Evolutionary conservation across 352 stramenopile genomes (phyloP).

Genomic region (Phytophthora palmivora): DNA sequence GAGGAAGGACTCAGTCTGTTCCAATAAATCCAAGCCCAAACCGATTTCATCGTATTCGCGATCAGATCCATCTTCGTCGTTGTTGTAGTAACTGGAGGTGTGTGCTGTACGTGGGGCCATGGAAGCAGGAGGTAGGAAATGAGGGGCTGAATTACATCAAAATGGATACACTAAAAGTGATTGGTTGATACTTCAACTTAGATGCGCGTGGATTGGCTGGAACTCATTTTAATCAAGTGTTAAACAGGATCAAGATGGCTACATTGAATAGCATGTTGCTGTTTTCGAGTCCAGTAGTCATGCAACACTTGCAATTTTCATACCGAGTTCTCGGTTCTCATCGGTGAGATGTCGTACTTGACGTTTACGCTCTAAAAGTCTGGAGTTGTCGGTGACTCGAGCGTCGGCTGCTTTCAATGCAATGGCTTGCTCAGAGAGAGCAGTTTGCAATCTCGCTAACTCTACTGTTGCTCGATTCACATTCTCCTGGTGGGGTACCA

Average conservation of each 20-base stretch:
- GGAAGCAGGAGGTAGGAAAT: constrained; percentile 20
- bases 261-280: too few relatives aligned
- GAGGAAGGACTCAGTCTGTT: constrained; percentile 43
- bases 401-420: too few relatives aligned
- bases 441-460: constrained; percentile 35
- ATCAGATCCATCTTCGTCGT: constrained; percentile 25
- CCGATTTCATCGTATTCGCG: constrained; percentile 30
- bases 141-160: not conserved
- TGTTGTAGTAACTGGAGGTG: constrained; percentile 23
- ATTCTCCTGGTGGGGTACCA: constrained; percentile 22
- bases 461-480: constrained; percentile 34
- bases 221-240: constrained; percentile 26
- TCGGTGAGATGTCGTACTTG: too few relatives aligned
- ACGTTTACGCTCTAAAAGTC: too few relatives aligned
- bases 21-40: constrained; percentile 35
- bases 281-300: too few relatives aligned
- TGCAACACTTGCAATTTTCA: too few relatives aligned
- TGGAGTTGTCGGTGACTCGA: too few relatives aligned
- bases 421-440: too few relatives aligned
- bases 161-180: constrained; percentile 10
- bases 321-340: too few relatives aligned
- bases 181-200: constrained; percentile 28
- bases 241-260: too few relatives aligned
- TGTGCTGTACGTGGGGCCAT: constrained; percentile 17
- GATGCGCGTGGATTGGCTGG: constrained; percentile 22